These are phyloP conservation scores for Nymphaea thermarum DNA, from an alignment of 164 flowering plant genomes.

Conservation along the genomic window DNA sequence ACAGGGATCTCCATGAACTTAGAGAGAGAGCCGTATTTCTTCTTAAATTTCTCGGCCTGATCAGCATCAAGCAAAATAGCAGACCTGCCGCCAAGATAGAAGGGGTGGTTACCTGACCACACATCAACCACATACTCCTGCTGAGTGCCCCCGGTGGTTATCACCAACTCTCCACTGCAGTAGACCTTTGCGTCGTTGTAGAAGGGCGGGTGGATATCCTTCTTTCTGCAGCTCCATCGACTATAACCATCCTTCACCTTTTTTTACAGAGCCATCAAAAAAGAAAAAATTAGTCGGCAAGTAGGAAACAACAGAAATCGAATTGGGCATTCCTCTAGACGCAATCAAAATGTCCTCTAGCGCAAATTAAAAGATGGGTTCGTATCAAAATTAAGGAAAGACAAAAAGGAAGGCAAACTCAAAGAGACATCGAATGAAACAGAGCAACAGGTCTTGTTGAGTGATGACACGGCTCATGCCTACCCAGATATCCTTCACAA, in stretches of 20 bases:
- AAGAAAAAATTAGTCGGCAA: background rate
- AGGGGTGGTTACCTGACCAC: constrained; percentile 91
- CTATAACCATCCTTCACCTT: constrained; percentile 3
- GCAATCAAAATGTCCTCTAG: background rate
- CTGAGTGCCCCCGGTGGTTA: constrained; percentile 83
- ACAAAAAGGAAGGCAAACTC: too few species aligned
- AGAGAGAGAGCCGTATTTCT: constrained; percentile 41
- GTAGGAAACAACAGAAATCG: background rate
- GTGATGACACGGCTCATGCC: too few species aligned
- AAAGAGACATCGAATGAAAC: too few species aligned
- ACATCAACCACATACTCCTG: constrained; percentile 81
- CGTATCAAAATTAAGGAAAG: background rate
- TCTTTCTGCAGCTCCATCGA: constrained; percentile 53
- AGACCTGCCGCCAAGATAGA: constrained; percentile 56
- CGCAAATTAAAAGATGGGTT: background rate
- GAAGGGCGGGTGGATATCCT: constrained; percentile 69
- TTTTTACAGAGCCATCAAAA: background rate
- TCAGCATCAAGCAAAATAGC: constrained; percentile 39
- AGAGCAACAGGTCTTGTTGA: too few species aligned
- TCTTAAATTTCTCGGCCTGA: constrained; percentile 71
- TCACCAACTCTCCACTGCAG: constrained; percentile 74
- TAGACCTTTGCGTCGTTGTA: constrained; percentile 64
- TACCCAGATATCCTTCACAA: too few species aligned
- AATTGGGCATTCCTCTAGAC: background rate
- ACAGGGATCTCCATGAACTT: constrained; percentile 56